Base-by-base conservation (phyloP, 345 rosid species). In the Lepidium aucheri region DNA sequence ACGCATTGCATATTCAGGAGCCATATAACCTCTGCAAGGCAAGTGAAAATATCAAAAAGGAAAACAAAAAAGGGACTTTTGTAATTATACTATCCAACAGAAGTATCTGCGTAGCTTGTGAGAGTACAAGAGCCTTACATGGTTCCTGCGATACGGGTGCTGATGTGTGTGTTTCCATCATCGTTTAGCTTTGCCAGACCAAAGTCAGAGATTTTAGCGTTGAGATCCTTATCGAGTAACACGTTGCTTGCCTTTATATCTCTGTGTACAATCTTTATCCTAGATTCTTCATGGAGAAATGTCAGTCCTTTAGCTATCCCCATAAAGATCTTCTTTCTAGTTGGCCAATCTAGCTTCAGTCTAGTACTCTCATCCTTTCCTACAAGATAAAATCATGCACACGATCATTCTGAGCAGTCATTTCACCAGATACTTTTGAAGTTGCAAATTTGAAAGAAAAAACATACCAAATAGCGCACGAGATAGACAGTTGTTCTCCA, bases 221-320 rank as follows among this genome's bases (percentile, higher is more conserved):
- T 84, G 33, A 88, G 78, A 72, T 88, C 82, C 76, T 85, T 86
- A 56, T 91, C 96, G 24, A 91, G 91, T 71, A 91, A 79, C 65
- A 92, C 92, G 36, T 92, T 89, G 79, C 96, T 87, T 6, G 92
- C 81, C 84, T 92, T 92, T 57, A 89, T 89, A 83, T 92, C 98
- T 74, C 98, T 79, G 65, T 92, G 98, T 73, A 92, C 92, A 68
- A 92, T 84, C 77, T 83, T 92, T 74, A 92, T 81, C 60, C 75
- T 77, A 0, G 98, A 92, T 61, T 92, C 98, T 74, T 76, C 96
- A 20, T 92, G 98, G 57, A 92, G 95, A 77, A 76, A 87, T 51
- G 82, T 80, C 64, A 89, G 77, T 65, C 96, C 98, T 63, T 75
- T 82, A 53, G 96, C 95, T 53, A 92, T 84, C 8, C 85, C 96